Evolutionary conservation across 2,329 filamentous ascomycete species (phyloP).

Genomic region (Aureobasidium leucospermi): DNA sequence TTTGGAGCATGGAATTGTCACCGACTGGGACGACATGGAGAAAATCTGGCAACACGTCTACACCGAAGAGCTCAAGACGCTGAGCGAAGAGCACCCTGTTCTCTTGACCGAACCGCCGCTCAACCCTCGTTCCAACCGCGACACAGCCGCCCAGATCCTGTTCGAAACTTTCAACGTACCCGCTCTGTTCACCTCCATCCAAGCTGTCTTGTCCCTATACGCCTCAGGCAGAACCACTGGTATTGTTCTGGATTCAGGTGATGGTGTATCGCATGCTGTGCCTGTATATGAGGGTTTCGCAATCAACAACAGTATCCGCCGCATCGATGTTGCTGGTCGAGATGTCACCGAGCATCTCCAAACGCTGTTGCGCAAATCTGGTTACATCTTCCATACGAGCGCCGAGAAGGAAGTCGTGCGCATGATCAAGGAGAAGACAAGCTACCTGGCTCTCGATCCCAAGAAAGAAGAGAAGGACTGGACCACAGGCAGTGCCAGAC

Average conservation of each 20-base stretch:
- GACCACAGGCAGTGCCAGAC: constrained; percentile 61
- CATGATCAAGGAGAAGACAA: constrained; percentile 90
- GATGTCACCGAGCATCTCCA: constrained; percentile 97
- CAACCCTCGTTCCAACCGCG: constrained; percentile 91
- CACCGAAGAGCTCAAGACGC: constrained; percentile 86
- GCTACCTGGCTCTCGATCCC: constrained; percentile 85
- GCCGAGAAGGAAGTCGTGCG: constrained; percentile 99
- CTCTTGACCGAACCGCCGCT: constrained; percentile 92
- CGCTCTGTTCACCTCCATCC: constrained; percentile 91
- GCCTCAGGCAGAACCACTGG: constrained; percentile 93
- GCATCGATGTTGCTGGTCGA: constrained; percentile 91
- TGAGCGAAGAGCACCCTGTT: constrained; percentile 98
- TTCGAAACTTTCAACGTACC: constrained; percentile 99
- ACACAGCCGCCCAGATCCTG: constrained; percentile 92
- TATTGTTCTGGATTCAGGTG: constrained; percentile 89
- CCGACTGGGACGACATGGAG: constrained; percentile 99
- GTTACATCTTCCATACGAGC: constrained; percentile 92
- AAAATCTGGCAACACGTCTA: constrained; percentile 99
- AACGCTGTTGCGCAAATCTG: constrained; percentile 79
- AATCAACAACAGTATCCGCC: constrained; percentile 87
- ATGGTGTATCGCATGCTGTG: constrained; percentile 94
- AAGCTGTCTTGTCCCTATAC: constrained; percentile 92
- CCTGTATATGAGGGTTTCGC: constrained; percentile 98
- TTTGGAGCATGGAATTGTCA: constrained; percentile 94
- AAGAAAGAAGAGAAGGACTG: constrained; percentile 96